A percentile compares a stretch with the other conserved stretches of the same genome.
These are phyloP conservation scores for Tripterygium wilfordii DNA, from an alignment of 177 flowering plant species.

Conservation along the genomic window DNA sequence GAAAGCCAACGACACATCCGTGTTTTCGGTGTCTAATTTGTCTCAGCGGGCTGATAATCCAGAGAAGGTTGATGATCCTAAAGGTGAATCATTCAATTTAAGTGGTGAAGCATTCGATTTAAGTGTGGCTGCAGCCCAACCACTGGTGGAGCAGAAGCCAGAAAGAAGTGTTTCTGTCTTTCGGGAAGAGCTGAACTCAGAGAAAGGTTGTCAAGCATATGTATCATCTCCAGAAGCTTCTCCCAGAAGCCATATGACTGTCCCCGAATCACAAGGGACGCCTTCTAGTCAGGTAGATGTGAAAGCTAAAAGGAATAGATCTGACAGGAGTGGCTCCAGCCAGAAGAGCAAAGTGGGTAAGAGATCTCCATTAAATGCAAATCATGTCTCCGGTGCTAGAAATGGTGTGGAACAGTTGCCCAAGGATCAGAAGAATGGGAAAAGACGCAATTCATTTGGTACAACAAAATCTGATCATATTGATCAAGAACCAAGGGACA, in stretches of 20 bases:
- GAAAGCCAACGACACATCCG: constrained; percentile 21
- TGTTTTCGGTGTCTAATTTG: constrained; percentile 9
- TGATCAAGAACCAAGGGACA: constrained; percentile 65
- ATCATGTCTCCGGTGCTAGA: constrained; percentile 45
- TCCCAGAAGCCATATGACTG: constrained; percentile 60
- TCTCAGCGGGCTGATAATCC: constrained; percentile 19
- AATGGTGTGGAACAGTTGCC: constrained; percentile 45
- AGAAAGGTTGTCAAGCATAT: constrained; percentile 22
- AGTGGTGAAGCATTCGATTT: constrained; percentile 9
- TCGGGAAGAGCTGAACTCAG: constrained; percentile 24
- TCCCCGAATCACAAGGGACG: constrained; percentile 73
- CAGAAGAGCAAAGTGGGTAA: constrained; percentile 41
- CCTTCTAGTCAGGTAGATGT: constrained; percentile 78
- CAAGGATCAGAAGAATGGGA: constrained; percentile 59
- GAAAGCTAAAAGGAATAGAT: constrained; percentile 37
- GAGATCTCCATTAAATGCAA: constrained; percentile 38
- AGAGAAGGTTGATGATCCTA: constrained; percentile 20
- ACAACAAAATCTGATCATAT: constrained; percentile 40
- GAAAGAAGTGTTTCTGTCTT: constrained; percentile 24
- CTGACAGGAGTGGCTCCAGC: constrained; percentile 33
- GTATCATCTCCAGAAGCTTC: constrained; percentile 63
- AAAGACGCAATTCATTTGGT: constrained; percentile 71
- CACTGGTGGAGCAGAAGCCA: constrained; percentile 22
- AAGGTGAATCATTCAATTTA: constrained; percentile 17
- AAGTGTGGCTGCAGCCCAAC: constrained; percentile 11